Percentiles rank a stretch among this genome's conserved stretches.
phyloP scores from a whole-genome alignment of 2,329 filamentous ascomycete genomes.

The Nemania sp. region DNA sequence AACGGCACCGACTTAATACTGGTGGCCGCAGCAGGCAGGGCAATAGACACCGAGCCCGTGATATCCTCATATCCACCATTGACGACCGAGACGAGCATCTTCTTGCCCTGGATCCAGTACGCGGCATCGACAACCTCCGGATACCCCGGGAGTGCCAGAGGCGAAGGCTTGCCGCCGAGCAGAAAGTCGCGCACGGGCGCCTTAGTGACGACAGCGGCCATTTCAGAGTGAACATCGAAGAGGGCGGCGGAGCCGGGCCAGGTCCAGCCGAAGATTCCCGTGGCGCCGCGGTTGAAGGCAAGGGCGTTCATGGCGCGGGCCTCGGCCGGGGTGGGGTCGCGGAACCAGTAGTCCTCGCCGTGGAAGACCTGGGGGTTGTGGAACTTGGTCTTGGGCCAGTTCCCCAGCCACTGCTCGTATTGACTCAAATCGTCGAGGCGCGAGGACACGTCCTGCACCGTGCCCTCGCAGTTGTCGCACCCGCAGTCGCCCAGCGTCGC shows the following conservation, averaged over 20 bases:
- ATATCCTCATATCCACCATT: slow-evolving; percentile 37
- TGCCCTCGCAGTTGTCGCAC: slow-evolving; percentile 61
- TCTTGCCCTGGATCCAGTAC: slow-evolving; percentile 38
- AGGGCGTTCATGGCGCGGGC: slow-evolving; percentile 49
- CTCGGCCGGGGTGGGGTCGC: slow-evolving; percentile 49
- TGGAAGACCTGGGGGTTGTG: slow-evolving; percentile 53
- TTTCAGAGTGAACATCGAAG: slow-evolving; percentile 43
- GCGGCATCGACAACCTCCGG: slow-evolving; percentile 41
- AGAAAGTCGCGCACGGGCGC: slow-evolving; percentile 46
- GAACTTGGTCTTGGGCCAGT: slow-evolving; percentile 46
- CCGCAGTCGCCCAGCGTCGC: slow-evolving; percentile 64
- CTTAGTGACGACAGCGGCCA: slow-evolving; percentile 44
- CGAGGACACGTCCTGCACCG: slow-evolving; percentile 53
- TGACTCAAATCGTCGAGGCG: slow-evolving; percentile 45
- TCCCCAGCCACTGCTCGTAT: slow-evolving; percentile 47
- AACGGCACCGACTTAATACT: slow-evolving; percentile 31
- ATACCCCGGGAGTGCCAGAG: slow-evolving; percentile 11
- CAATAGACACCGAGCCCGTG: slow-evolving; percentile 18
- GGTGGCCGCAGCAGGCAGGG: slow-evolving; percentile 22
- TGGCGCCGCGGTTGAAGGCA: slow-evolving; percentile 50
- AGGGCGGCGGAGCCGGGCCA: slow-evolving; percentile 47
- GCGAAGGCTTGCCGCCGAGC: slow-evolving; percentile 38
- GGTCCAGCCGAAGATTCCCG: slow-evolving; percentile 50
- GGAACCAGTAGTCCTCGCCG: slow-evolving; percentile 52
- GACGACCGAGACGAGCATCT: slow-evolving; percentile 44